Evolutionary conservation across 352 stramenopile species (phyloP), one percentile per base, ranked within the genome.

Genomic region (Phytopythium boreale): DNA sequence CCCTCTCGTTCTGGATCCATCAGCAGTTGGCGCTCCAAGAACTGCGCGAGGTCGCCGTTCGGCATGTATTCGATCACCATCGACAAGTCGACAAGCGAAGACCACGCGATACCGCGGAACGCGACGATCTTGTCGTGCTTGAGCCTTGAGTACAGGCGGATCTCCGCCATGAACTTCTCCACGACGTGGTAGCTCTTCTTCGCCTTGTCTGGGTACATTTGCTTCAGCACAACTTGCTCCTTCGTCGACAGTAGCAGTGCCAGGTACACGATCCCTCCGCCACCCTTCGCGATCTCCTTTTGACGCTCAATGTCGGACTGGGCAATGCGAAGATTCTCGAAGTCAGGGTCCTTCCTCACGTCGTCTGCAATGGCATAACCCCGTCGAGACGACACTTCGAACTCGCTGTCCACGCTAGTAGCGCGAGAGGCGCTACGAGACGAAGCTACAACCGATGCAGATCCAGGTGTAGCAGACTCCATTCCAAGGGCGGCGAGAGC

Each of bases 21-120:
- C 62, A 68, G 69, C 6, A 24, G 60, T 50, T 76, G 68, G 20
- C 60, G 64, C 44, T 67, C 66, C 24, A 82, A 51, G 34, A 77
- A 70, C 51, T 66, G 37, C 2, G 64, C 50, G 27, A 81, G 62
- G 64, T 87, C 71, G n/a, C 76, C 80, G 49, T 74, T 73, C 4
- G 70, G 56, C 78, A 86, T 83, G 61, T 72, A 83, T 58, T 86
- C 77, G 24, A 76, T 53, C 27, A 86, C 67, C n/a, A 86, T 64
- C 4, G 71, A 75, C 56, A 86, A 39, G 41, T 86, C 77, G 15
- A 71, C 57, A 5, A 86, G 59, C 7, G 70, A 80, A 9, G 77
- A 79, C 74, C 74, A 86, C 26, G 77, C 66, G 43, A 86, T 66
- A 15, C 77, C 77, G 20, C 76, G 59, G 61, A 86, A 86, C 14